Base-by-base conservation (phyloP, 2,329 filamentous ascomycete species). In the Cyphellophora attinorum region DNA sequence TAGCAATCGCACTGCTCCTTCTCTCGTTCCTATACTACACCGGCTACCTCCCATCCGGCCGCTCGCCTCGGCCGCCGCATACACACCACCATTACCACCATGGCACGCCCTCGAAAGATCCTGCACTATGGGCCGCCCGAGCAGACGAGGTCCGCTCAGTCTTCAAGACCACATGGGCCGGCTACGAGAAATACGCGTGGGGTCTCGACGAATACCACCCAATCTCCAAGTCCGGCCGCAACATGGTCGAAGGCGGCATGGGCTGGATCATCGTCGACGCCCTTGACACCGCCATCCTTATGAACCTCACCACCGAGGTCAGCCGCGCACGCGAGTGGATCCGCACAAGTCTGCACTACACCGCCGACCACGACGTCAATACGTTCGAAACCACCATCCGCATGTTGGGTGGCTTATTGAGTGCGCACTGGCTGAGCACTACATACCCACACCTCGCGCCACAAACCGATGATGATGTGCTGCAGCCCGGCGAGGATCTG, bases 251-350 rank as follows among this genome's bases (percentile, higher is more conserved):
- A 3, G 78, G 85, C 42, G 91, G 89, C 16, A 71, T 98, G 60
- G 91, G 91, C 18, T 98, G 93, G 91, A 96, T 96, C 52, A 95
- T 98, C 42, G 81, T 98, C 38, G 91, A 98, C 62, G 79, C 89
- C 10, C 67, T 98, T 44, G 91, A 98, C 59, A 98, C 91, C 1
- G 74, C 96, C 70, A 98, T 98, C 65, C 68, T 98, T 41, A 98
- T 98, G 91, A 96, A 96, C 57, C 69, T 94, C 45, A 96, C 89
- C 11, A 81, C 77, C 19, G 79, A 88, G 42, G 71, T 98, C 25
- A 72, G 78, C 23, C 79, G 93, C 52, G 89, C 91, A 17, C 73
- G 89, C 37, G 75, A 93, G 53, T 98, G 91, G 91, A 76, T 98
- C 31, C 71, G 83, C 2, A 79, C 76, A 4, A 78, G 78, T 5